Percentiles rank a stretch among this genome's conserved stretches.
Conservation (phyloP, 2,329 filamentous ascomycete species). For the Teratosphaeria destructans region DNA sequence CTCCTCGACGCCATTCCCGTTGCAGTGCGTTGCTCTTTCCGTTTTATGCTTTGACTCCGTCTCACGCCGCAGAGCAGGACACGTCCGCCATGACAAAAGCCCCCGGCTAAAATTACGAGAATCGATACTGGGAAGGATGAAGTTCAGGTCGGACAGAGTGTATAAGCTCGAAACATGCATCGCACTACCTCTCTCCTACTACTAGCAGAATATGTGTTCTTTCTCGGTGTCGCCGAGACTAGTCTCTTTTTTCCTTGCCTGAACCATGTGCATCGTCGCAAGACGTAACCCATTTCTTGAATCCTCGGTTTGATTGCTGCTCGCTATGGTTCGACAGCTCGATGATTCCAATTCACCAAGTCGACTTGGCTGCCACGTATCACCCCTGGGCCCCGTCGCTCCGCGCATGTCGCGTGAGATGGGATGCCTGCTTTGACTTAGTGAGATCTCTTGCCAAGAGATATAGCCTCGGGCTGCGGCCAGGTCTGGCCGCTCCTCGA, state of each 20-base stretch:
- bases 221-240: background rate
- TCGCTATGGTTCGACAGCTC: background rate
- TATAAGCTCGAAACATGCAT: background rate
- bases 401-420: background rate
- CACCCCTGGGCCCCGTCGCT: background rate
- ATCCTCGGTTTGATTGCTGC: background rate
- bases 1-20: background rate
- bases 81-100: background rate
- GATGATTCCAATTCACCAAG: too few species aligned
- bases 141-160: background rate
- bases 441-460: background rate
- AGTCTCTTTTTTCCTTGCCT: background rate
- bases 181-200: too few species aligned
- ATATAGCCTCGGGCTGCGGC: background rate
- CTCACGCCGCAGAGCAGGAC: background rate
- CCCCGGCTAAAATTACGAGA: background rate
- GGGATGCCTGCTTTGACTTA: background rate
- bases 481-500: background rate
- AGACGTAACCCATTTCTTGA: background rate
- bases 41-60: background rate
- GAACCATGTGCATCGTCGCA: background rate
- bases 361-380: background rate
- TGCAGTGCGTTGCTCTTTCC: background rate
- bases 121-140: background rate
- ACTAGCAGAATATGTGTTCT: background rate